Base-by-base conservation (phyloP, 495 filamentous ascomycete species). In the Cercophora samala region DNA sequence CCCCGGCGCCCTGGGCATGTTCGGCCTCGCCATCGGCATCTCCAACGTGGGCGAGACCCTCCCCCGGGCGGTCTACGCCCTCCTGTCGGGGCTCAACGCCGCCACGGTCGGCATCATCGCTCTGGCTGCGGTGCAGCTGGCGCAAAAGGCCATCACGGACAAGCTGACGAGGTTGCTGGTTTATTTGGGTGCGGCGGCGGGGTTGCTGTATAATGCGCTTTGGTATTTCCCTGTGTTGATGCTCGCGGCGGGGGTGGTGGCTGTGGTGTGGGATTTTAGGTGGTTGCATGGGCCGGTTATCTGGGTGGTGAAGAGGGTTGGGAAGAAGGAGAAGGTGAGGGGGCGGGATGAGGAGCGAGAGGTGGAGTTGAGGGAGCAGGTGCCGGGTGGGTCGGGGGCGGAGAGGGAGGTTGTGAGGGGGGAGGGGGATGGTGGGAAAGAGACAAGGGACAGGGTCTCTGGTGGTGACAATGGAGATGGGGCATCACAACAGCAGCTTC, bases 181-280 rank as follows among this genome's bases (percentile, higher is more conserved):
- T 1, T 87, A 91, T 64, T 71, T 91, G 18, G 85, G 85, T 21
- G 92, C 80, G 19, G 80, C 83, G 2, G 89, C 88, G 0, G 92
- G 91, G 4, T 75, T 94, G 74, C 82, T 89, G 54, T 93, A 94
- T 67, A 92, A 86, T 64, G 86, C 90, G 0, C 77, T 93, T 0
- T 96, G 90, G 92, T 96, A 93, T 71, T 94, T 93, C 68, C 92
- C 92, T 0, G 72, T 90, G 1, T 70, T 96, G 9, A 89, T 94
- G 83, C 64, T 87, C 15, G 24, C 75, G 1, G 77, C 79, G n/a
- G 90, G 87, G 0, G 78, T 88, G 42, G 75, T 78, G 0, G 87
- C 88, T 0, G 73, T 87, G 0, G 54, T 85, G 4, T 91, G 86
- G 79, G 91, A 94, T 74, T 83, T 60, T 79, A 81, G 84, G 22